Percentiles rank a stretch among this genome's conserved stretches.
phyloP scores from a whole-genome alignment of 352 stramenopile genomes.

The Phytophthora colocasiae region DNA sequence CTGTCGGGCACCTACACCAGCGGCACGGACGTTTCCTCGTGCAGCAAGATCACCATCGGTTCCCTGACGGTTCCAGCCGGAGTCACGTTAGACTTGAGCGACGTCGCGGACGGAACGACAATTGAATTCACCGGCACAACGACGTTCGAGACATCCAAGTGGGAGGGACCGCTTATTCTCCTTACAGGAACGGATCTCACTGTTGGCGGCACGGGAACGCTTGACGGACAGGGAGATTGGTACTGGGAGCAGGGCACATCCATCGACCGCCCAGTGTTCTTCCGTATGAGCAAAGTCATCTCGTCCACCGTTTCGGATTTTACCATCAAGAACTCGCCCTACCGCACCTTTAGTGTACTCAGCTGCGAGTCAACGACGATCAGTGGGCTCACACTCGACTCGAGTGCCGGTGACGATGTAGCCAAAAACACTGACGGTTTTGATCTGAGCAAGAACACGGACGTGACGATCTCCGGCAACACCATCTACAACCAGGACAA shows the following conservation, averaged over 20 bases:
- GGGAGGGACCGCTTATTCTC: conserved; percentile 36
- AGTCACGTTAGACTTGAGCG: conserved; percentile 44
- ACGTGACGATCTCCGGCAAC: conserved; percentile 25
- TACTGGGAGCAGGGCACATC: conserved; percentile 36
- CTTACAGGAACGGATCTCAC: conserved; percentile 34
- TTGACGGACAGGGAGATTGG: conserved; percentile 44
- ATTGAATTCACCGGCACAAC: conserved; percentile 45
- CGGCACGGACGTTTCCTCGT: conserved; percentile 33
- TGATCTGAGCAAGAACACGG: conserved; percentile 27
- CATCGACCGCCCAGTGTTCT: conserved; percentile 27
- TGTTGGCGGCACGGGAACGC: conserved; percentile 9
- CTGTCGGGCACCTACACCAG: conserved; percentile 46
- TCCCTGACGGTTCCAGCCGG: conserved; percentile 38
- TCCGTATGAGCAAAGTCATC: conserved; percentile 37
- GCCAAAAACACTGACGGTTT: conserved; percentile 13
- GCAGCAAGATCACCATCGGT: conserved; percentile 33
- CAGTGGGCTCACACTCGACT: conserved; percentile 26
- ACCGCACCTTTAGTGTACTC: conserved; percentile 36
- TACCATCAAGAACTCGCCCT: conserved; percentile 38
- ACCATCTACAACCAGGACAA: conserved; percentile 33
- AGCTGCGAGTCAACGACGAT: conserved; percentile 29
- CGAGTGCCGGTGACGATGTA: conserved; percentile 13
- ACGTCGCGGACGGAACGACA: conserved; percentile 32
- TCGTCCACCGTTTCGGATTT: conserved; percentile 34
- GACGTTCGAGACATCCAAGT: conserved; percentile 41